Base-by-base conservation (phyloP, 1,139 yeast species). In the Arxiozyma slooffiae region DNA sequence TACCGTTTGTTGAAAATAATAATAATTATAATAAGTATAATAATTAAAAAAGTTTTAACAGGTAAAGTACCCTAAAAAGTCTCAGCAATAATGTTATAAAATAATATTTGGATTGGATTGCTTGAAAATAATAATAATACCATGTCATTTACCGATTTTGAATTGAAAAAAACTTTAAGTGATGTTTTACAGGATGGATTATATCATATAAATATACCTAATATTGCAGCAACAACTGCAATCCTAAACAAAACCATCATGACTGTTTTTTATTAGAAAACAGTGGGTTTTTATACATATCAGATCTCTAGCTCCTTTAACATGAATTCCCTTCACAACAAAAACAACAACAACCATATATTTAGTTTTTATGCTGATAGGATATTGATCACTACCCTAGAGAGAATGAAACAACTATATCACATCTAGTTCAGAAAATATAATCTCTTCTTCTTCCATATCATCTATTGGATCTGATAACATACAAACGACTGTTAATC, bases 171-270 rank as follows among this genome's bases (percentile, higher is more conserved):
- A 60, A 72, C 83, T 20, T 64, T 78, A 53, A 77, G 81, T 38
- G 85, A 79, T 57, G 75, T 79, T 42, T 72, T 79, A 71, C 86
- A 81, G 53, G 89, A 82, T 56, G 88, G 82, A 60, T 67, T 82
- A 51, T 78, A 77, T 56, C 80, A 75, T 30, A 30, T 30, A 30
- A 30, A 30, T 30, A 30, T 30, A 30, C 36, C 36, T n/a, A 30
- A 30, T 11, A 30, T 7, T 14, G 14, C n/a, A 30, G 7, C 36
- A 30, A 30, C n/a, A 30, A 30, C 36, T 14, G 6, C 36, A 26
- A 26, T 14, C 36, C 22, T 21, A 43, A 43, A 16, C 7, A 11
- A 9, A 21, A 7, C 16, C 37, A 36, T 20, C 14, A 36, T 16
- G 23, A 36, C 36, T 36, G 38, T 18, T 24, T 21, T 16, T 22